Evolutionary conservation across 495 filamentous ascomycete species (phyloP), one percentile per base, ranked within the genome.

Genomic region (Amphirosellinia nigrospora): DNA sequence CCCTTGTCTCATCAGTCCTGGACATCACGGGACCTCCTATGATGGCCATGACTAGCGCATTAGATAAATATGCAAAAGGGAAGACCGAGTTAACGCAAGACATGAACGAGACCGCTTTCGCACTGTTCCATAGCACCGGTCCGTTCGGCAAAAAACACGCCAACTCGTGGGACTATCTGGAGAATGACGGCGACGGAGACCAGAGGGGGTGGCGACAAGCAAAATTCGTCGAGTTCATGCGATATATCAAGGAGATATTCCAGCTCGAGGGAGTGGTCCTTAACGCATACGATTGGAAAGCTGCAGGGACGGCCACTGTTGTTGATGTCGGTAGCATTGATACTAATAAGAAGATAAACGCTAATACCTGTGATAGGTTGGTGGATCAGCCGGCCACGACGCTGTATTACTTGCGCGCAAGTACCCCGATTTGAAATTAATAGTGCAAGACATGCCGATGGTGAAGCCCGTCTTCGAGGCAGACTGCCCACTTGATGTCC

Each of bases 1-100:
- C 92, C 86, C 79, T 90, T 89, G 55, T 93, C 82, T 79, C 92
- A 86, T 74, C 88, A 87, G n/a, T 84, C 78, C 74, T 93, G 86
- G 69, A 93, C 89, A 73, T 92, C 89, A 67, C 90, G 83, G 77
- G 92, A 89, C 69, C 91, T 43, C 90, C 90, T 8, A 83, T 88
- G 75, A 91, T 89, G 43, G 88, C 91, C 23, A 80, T 82, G 55
- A 92, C 70, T 19, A 63, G 65, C 50, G 72, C 77, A 4, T 63
- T 78, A 41, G 46, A 71, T 19, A 72, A 71, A 58, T 78, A 73
- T 19, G 68, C 71, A 19, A 70, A 72, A 7, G 75, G 72, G 0
- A 78, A 73, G 52, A 55, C 69, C n/a, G 70, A 71, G 10, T 41
- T 76, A 23, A 70, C 76, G 1, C 73, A 76, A 43, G 59, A 75